Evolutionary conservation across 208 protist species (phyloP).

Genomic region (Strigomonas culicis): DNA sequence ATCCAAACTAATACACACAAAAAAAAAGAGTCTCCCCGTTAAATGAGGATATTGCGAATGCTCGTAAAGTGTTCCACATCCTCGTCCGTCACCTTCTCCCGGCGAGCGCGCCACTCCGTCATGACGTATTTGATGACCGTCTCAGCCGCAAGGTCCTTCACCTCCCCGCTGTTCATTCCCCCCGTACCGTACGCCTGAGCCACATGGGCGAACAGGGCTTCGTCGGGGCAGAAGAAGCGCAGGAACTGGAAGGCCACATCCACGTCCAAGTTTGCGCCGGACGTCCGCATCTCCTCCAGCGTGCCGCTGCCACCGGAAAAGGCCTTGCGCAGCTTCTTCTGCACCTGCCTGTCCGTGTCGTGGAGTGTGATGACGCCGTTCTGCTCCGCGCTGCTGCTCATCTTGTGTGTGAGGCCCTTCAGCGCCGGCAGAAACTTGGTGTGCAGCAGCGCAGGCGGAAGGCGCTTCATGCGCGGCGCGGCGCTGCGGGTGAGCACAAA

Average conservation of each 20-base stretch:
- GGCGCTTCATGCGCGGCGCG: slow-evolving; percentile 85
- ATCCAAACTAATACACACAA: no score
- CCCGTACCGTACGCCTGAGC: slow-evolving; percentile 53
- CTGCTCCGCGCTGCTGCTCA: slow-evolving; percentile 92
- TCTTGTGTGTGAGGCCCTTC: slow-evolving; percentile 95
- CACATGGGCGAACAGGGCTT: slow-evolving; percentile 89
- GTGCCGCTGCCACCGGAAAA: slow-evolving; percentile 97
- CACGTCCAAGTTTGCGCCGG: slow-evolving; percentile 91
- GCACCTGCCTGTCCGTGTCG: slow-evolving; percentile 94
- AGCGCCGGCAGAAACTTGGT: slow-evolving; percentile 98
- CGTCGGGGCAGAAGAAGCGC: slow-evolving; percentile 95
- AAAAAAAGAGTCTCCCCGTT: background rate
- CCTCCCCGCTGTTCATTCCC: slow-evolving; percentile 69
- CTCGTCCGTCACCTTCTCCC: slow-evolving; percentile 62
- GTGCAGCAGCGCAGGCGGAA: slow-evolving; percentile 96
- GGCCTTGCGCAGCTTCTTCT: slow-evolving; percentile 95
- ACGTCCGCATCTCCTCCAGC: slow-evolving; percentile 92
- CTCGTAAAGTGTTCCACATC: slow-evolving; percentile 61
- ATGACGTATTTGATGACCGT: slow-evolving; percentile 63
- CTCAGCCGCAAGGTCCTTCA: slow-evolving; percentile 75
- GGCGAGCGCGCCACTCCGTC: slow-evolving; percentile 53
- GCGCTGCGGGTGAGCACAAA: slow-evolving; percentile 97
- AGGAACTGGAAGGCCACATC: slow-evolving; percentile 98
- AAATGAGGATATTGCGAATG: slow-evolving; percentile 77
- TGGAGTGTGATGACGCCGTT: slow-evolving; percentile 96